Percentiles rank a stretch among this genome's conserved stretches.
These are phyloP conservation scores for Elongisporangium undulatum DNA, from an alignment of 352 stramenopile species.

Conservation along the genomic window DNA sequence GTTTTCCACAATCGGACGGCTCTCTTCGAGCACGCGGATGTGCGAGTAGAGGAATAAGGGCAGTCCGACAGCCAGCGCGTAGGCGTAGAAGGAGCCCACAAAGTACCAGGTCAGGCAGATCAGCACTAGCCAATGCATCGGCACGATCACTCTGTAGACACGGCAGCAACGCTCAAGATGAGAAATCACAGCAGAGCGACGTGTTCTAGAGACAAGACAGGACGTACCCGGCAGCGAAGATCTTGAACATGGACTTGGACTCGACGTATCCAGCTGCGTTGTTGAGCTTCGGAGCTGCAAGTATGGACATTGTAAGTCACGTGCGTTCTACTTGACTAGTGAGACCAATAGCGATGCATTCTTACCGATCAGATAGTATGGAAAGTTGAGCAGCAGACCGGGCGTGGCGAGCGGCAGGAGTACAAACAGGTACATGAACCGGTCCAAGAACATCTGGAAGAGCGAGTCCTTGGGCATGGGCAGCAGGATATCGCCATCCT, in stretches of 20 bases:
- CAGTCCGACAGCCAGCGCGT: slow-evolving; percentile 44
- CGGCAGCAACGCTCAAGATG: slow-evolving; percentile 3
- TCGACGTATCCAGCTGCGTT: slow-evolving; percentile 59
- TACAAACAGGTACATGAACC: slow-evolving; percentile 61
- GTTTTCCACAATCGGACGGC: slow-evolving; percentile 71
- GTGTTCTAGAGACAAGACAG: not conserved
- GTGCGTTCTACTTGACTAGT: not conserved
- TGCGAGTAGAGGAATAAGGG: slow-evolving; percentile 72
- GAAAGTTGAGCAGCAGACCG: slow-evolving; percentile 64
- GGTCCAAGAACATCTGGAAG: slow-evolving; percentile 58
- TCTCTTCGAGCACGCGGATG: slow-evolving; percentile 75
- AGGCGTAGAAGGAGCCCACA: slow-evolving; percentile 52
- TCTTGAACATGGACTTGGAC: slow-evolving; percentile 82
- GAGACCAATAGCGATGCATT: not conserved
- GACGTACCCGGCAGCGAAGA: slow-evolving; percentile 58
- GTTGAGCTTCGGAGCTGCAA: slow-evolving; percentile 62
- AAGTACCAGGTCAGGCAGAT: slow-evolving; percentile 55
- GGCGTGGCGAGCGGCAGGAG: slow-evolving; percentile 63
- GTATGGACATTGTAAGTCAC: not conserved
- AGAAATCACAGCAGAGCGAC: too few species aligned
- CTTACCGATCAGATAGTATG: slow-evolving; percentile 78
- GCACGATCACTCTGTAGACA: slow-evolving; percentile 46
- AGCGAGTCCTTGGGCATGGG: slow-evolving; percentile 46
- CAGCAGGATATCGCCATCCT: slow-evolving; percentile 64
- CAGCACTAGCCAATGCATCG: slow-evolving; percentile 60